Evolutionary conservation across 1,139 yeast genomes (phyloP).

Genomic region (Nakaseomyces nivariensis): DNA sequence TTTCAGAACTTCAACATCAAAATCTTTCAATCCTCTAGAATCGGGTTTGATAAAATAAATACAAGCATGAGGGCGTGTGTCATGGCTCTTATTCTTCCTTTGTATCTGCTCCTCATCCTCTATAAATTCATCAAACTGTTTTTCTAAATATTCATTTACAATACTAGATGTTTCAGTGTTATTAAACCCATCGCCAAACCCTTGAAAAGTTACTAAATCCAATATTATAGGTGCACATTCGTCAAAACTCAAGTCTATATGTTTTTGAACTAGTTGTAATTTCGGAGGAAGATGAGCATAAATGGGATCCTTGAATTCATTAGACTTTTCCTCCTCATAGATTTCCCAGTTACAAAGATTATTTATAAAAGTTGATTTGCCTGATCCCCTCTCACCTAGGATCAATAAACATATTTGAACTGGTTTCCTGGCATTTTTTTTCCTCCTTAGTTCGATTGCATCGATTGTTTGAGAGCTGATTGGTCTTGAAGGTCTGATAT

Average conservation of each 20-base stretch:
- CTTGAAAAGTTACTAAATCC: conserved; percentile 36
- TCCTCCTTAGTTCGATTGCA: conserved; percentile 38
- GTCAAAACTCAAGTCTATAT: conserved; percentile 31
- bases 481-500: not conserved
- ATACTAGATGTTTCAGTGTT: conserved; percentile 31
- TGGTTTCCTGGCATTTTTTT: conserved; percentile 49
- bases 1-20: conserved; percentile 41
- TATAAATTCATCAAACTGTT: conserved; percentile 45
- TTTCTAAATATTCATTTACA: conserved; percentile 43
- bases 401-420: conserved; percentile 48
- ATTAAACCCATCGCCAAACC: conserved; percentile 37
- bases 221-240: conserved; percentile 34
- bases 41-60: conserved; percentile 52
- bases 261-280: conserved; percentile 18
- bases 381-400: conserved; percentile 53
- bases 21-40: conserved; percentile 42
- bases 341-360: conserved; percentile 39
- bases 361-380: conserved; percentile 54
- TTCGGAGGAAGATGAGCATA: conserved; percentile 21
- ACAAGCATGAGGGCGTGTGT: conserved; percentile 54
- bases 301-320: not conserved
- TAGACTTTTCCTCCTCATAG: conserved; percentile 8
- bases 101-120: conserved; percentile 52
- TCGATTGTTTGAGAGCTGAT: not conserved
- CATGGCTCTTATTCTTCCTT: conserved; percentile 44